These are phyloP conservation scores for Orobanche coerulescens DNA, from an alignment of 257 asterid species.

Conservation along the genomic window DNA sequence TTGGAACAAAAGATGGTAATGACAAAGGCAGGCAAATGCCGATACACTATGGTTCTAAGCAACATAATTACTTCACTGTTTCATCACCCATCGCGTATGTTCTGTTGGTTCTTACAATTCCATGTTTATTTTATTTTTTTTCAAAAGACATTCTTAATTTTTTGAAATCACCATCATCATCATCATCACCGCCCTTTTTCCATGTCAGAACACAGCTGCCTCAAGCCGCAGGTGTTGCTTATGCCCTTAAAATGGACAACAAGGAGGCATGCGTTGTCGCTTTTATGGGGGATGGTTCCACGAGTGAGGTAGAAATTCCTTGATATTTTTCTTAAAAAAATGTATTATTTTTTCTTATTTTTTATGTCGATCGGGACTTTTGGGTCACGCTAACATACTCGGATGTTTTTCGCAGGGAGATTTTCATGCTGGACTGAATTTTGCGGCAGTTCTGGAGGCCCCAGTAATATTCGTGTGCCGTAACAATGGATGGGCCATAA, in stretches of 20 bases:
- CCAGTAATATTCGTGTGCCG: conserved; percentile 79
- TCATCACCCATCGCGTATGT: conserved; percentile 87
- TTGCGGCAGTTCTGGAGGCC: conserved; percentile 81
- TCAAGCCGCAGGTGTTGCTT: conserved; percentile 94
- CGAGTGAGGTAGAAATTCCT: conserved; percentile 64
- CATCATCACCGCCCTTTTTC: too few species aligned
- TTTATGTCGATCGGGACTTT: background rate
- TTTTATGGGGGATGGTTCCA: conserved; percentile 73
- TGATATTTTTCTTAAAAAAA: too few species aligned
- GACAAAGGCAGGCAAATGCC: conserved; percentile 99
- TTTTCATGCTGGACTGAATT: conserved; percentile 84
- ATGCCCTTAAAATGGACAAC: conserved; percentile 80
- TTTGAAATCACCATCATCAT: background rate
- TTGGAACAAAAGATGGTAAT: conserved; percentile 56
- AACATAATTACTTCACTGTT: conserved; percentile 57
- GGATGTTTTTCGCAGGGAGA: conserved; percentile 62
- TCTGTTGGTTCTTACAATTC: background rate
- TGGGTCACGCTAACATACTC: background rate
- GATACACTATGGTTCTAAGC: conserved; percentile 68
- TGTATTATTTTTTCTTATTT: background rate
- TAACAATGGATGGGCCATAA: conserved; percentile 96
- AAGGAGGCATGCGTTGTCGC: conserved; percentile 77
- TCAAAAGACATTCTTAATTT: background rate
- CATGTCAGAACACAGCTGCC: conserved; percentile 80
- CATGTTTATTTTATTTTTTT: background rate